phyloP scores from a whole-genome alignment of 345 rosid genomes.

The Salix dunnii region DNA sequence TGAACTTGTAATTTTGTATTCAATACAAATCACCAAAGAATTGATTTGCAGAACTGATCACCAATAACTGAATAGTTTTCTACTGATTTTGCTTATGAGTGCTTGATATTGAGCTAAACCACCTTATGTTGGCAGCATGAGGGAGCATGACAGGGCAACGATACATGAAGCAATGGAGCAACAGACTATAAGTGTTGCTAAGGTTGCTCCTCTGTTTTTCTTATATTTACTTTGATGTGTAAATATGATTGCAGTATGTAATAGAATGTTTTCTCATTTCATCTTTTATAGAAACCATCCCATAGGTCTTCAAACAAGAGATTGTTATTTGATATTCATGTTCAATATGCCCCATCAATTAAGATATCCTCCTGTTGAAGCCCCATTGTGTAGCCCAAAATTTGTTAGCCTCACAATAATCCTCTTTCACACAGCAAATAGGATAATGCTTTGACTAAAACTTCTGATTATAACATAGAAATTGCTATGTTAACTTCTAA shows the following conservation, averaged over 20 bases:
- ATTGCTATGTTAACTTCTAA: background rate
- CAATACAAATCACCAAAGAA: background rate
- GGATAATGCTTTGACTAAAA: too few relatives aligned
- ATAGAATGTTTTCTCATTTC: background rate
- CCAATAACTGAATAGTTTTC: background rate
- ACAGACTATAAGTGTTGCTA: constrained; percentile 94
- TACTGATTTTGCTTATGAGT: background rate
- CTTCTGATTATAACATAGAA: background rate
- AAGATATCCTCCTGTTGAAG: background rate
- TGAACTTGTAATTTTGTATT: background rate
- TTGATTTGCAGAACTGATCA: background rate
- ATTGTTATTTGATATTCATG: background rate
- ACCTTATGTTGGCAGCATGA: constrained; percentile 54
- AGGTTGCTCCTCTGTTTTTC: constrained; percentile 45
- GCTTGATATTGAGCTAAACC: background rate
- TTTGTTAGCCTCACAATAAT: background rate
- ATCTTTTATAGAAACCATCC: background rate
- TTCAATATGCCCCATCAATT: background rate
- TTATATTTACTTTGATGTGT: background rate
- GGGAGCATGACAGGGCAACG: constrained; percentile 95
- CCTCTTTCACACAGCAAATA: background rate
- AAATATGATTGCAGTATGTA: background rate
- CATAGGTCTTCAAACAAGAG: background rate
- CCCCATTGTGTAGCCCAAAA: background rate
- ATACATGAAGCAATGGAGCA: constrained; percentile 99